phyloP scores from a whole-genome alignment of 306 rosid genomes.

The Pueraria montana region DNA sequence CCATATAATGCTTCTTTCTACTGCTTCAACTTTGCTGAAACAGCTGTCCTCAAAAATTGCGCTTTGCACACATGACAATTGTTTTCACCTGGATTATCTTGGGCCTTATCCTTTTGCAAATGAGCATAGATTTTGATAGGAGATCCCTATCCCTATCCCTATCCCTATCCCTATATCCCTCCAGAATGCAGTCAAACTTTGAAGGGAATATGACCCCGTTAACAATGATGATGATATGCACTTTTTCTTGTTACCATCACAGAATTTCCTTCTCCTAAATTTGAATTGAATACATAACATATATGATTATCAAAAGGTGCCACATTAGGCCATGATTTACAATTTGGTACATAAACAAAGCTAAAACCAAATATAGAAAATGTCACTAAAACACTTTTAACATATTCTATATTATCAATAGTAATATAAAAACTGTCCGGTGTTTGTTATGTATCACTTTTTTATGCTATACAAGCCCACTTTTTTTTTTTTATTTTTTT shows the following conservation, averaged over 20 bases:
- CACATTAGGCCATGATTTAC: slow-evolving; percentile 36
- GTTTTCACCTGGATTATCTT: neutral
- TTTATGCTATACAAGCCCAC: too few relatives aligned
- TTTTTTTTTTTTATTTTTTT: too few relatives aligned
- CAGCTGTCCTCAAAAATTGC: slow-evolving; percentile 7
- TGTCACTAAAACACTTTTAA: neutral
- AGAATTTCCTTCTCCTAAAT: neutral
- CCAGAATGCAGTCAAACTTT: slow-evolving; percentile 1
- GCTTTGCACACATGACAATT: neutral
- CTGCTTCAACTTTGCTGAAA: slow-evolving; percentile 9
- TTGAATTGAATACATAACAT: neutral
- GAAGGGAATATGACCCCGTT: slow-evolving; percentile 15
- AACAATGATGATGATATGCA: neutral
- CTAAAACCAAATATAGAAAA: neutral
- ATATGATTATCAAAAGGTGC: neutral
- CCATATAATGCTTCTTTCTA: neutral
- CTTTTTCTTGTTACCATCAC: neutral
- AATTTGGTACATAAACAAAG: slow-evolving; percentile 29
- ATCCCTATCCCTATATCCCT: neutral
- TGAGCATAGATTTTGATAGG: slow-evolving; percentile 1
- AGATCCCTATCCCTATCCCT: neutral
- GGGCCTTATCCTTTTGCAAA: neutral
- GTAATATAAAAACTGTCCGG: too few relatives aligned
- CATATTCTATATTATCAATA: too few relatives aligned
- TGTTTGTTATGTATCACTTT: too few relatives aligned